Conservation (phyloP, 2,329 filamentous ascomycete genomes). For the Neopestalotiopsis sp. region DNA sequence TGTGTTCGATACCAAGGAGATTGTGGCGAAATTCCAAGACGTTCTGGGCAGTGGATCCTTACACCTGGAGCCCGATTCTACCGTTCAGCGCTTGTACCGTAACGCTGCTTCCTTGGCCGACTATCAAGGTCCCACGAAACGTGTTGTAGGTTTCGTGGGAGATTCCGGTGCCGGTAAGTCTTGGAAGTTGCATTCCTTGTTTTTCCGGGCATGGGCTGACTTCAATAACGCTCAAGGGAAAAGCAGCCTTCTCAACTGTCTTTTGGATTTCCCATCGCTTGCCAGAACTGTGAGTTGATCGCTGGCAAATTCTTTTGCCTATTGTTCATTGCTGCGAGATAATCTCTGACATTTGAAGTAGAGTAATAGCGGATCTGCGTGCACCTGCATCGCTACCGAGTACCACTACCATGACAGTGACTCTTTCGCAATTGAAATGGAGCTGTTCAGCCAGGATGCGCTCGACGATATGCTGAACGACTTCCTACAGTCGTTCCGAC, state of each 20-base stretch:
- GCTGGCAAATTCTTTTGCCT: neutral
- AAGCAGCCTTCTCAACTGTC: constrained; percentile 55
- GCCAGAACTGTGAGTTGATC: constrained; percentile 46
- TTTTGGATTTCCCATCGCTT: constrained; percentile 46
- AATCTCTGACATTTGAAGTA: constrained; percentile 27
- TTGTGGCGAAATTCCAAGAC: neutral
- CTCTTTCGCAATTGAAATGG: constrained; percentile 40
- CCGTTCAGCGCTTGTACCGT: constrained; percentile 33
- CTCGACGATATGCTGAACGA: constrained; percentile 39
- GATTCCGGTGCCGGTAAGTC: constrained; percentile 51
- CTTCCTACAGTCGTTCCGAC: constrained; percentile 44
- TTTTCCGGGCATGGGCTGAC: neutral
- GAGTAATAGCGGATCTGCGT: constrained; percentile 51
- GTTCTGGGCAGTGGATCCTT: constrained; percentile 8
- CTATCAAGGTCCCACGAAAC: constrained; percentile 44
- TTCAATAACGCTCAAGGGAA: constrained; percentile 40
- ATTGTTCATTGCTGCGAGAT: neutral
- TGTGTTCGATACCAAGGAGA: neutral
- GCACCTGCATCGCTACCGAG: constrained; percentile 54
- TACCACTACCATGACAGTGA: constrained; percentile 44
- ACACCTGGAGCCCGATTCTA: constrained; percentile 8
- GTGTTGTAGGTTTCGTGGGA: constrained; percentile 53
- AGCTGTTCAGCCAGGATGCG: constrained; percentile 39
- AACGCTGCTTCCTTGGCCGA: constrained; percentile 38
- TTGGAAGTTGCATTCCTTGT: neutral